Conservation (phyloP, 331 rosid species). For the Erythrophleum ivorense region DNA sequence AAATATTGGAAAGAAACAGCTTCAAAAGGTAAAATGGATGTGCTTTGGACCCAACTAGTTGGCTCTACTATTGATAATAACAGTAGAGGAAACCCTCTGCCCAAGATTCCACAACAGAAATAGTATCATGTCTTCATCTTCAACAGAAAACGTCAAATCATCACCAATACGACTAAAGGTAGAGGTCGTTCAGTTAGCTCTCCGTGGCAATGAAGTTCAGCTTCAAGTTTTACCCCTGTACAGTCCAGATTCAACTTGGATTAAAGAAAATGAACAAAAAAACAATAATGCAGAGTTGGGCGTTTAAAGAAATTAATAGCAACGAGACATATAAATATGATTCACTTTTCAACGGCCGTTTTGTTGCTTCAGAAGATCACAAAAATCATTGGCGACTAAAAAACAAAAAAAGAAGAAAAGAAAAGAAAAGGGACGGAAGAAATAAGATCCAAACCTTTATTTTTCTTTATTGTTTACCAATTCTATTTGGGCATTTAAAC, state of each 20-base stretch:
- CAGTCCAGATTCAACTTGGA: constrained; percentile 28
- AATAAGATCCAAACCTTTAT: constrained; percentile 47
- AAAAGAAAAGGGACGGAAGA: constrained; percentile 33
- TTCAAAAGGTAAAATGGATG: constrained; percentile 25
- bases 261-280: neutral
- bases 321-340: neutral
- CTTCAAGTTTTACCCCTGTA: constrained; percentile 40
- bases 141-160: constrained; percentile 49
- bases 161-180: constrained; percentile 35
- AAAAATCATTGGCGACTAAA: constrained; percentile 40
- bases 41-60: constrained; percentile 45
- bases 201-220: constrained; percentile 19
- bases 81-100: neutral
- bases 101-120: constrained; percentile 51
- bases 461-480: constrained; percentile 25
- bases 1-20: constrained; percentile 39
- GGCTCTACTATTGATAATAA: constrained; percentile 13
- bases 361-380: constrained; percentile 39
- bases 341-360: constrained; percentile 37
- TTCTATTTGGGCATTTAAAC: constrained; percentile 44
- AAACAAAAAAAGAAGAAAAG: constrained; percentile 36
- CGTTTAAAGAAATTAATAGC: neutral
- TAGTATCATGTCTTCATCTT: constrained; percentile 30
- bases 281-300: constrained; percentile 27
- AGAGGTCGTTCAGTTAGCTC: constrained; percentile 31